phyloP scores from a whole-genome alignment of 2,329 filamentous ascomycete genomes.

The Xenoacremonium recifei region DNA sequence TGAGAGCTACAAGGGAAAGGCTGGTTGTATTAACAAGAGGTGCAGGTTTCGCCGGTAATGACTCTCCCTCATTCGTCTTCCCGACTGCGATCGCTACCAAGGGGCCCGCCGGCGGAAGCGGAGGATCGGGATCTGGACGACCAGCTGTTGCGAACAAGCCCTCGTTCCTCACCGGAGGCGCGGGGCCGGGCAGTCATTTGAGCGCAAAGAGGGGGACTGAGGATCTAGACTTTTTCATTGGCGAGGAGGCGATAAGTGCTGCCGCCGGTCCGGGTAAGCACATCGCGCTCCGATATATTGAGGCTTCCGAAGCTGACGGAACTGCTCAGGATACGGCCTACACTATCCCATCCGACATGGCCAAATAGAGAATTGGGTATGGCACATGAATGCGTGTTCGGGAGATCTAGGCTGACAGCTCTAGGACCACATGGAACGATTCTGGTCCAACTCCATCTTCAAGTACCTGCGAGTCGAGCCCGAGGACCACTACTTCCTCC shows the following conservation, averaged over 20 bases:
- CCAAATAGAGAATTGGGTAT: conserved; percentile 97
- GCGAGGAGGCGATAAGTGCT: conserved; percentile 88
- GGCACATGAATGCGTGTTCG: conserved; percentile 22
- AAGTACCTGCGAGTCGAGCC: conserved; percentile 98
- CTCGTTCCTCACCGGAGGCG: conserved; percentile 88
- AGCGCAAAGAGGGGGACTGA: conserved; percentile 93
- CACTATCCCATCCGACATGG: conserved; percentile 98
- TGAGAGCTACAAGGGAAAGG: conserved; percentile 7
- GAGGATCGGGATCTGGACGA: conserved; percentile 79
- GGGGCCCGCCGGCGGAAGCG: conserved; percentile 66
- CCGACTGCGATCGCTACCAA: conserved; percentile 98
- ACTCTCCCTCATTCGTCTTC: conserved; percentile 98
- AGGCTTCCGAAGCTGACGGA: conserved; percentile 19
- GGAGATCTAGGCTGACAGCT: conserved; percentile 26
- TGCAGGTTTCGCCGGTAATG: conserved; percentile 95
- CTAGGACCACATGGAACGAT: conserved; percentile 97
- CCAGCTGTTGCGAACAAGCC: conserved; percentile 93
- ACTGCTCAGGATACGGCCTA: conserved; percentile 86
- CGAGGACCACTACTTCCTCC: conserved; percentile 96
- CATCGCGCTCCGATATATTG: conserved; percentile 6
- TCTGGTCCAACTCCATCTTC: conserved; percentile 99
- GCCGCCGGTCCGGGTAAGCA: conserved; percentile 73
- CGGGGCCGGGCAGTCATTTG: conserved; percentile 78
- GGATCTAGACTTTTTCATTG: conserved; percentile 98
- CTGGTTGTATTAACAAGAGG: conserved; percentile 26